phyloP scores from a whole-genome alignment of 345 rosid species.

The Salix purpurea region DNA sequence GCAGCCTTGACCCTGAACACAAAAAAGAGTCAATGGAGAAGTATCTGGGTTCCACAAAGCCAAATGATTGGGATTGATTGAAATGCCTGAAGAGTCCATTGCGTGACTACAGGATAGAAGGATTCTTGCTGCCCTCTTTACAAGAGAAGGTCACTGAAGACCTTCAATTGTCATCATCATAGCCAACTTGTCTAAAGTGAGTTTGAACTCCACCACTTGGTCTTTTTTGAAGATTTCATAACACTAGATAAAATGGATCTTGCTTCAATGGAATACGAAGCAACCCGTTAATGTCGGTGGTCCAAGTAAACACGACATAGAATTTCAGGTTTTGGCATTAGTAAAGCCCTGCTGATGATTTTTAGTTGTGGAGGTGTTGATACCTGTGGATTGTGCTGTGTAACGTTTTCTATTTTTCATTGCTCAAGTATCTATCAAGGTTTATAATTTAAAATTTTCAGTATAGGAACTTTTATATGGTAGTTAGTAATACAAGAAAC shows the following conservation, averaged over 20 bases:
- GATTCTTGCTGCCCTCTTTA: background rate
- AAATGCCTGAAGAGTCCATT: background rate
- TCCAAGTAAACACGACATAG: no score
- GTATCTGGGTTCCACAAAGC: conserved; percentile 66
- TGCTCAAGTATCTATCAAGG: no score
- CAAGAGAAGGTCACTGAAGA: background rate
- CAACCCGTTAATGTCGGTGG: no score
- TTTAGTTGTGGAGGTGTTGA: no score
- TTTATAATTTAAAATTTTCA: no score
- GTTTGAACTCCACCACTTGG: background rate
- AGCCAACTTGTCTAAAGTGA: conserved; percentile 4
- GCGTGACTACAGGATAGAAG: background rate
- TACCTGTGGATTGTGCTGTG: background rate
- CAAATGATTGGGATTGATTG: conserved; percentile 31
- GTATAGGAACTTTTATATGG: no score
- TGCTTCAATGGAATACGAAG: background rate
- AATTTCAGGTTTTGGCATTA: no score
- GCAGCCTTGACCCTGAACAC: conserved; percentile 95
- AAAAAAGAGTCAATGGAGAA: conserved; percentile 98
- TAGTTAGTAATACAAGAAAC: no score
- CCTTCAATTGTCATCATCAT: background rate
- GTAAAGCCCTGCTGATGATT: no score
- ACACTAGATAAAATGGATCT: background rate
- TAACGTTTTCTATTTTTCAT: no score
- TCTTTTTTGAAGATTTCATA: background rate